Base-by-base conservation (phyloP, 768 basidiomycete species). In the Polyporus arcularius region DNA sequence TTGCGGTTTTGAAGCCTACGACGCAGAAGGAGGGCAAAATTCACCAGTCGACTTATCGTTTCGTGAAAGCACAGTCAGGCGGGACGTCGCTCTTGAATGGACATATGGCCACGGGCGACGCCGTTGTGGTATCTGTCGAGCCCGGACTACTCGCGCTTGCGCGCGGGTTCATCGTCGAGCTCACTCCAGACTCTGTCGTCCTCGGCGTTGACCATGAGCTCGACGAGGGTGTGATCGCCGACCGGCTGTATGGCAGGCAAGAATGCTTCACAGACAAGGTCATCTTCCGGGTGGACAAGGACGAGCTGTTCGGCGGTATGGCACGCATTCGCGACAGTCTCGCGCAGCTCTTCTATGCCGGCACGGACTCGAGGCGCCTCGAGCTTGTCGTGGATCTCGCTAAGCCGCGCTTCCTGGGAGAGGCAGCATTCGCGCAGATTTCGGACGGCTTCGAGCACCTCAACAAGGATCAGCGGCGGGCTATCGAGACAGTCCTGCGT, bases 221-320 rank as follows among this genome's bases (percentile, higher is more conserved):
- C n/a, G 79, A 84, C 60, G 67, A 80, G 11, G 72, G 78, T 14
- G 76, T 74, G 26, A 79, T 92, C 55, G 67, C 30, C 16, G 60
- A 60, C 35, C 64, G 78, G 16, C 63, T 78, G 46, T 69, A 69
- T 10, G 69, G 58, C 5, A 64, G 72, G 14, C 66, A 64, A 39
- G 64, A 58, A 54, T 45, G 38, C 52, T 21, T 66, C 63, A 31
- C 12, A 62, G 74, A 40, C 16, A 38, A 46, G 26, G 79, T 73
- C 61, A 82, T 75, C 26, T 99, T 94, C 77, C 84, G 96, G 15
- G 85, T 99, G 58, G 97, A 98, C 79, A 94, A 88, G 69, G 97
- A 98, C 71, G 97, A 98, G 72, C 75, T 98, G 51, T 85, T 86
- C 4, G 84, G 86, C 7, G 94, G 95, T 1, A 89, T 98, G 86